These are phyloP conservation scores for Lepraria neglecta DNA, from an alignment of 495 filamentous ascomycete genomes.

Conservation along the genomic window DNA sequence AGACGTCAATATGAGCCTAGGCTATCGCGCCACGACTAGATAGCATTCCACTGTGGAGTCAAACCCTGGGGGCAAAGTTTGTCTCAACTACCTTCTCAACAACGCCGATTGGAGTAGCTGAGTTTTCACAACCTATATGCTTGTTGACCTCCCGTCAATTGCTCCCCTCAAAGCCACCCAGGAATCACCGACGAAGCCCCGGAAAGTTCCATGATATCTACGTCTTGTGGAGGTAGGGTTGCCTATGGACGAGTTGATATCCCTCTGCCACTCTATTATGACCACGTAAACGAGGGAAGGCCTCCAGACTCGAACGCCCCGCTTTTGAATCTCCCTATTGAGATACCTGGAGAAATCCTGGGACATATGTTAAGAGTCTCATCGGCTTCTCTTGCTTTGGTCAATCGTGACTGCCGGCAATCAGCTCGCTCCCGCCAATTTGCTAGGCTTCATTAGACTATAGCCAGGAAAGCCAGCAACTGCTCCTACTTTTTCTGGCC, in stretches of 20 bases:
- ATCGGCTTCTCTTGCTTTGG: constrained; percentile 16
- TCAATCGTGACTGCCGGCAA: constrained; percentile 17
- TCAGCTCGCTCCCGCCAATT: constrained; percentile 17
- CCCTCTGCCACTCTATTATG: neutral
- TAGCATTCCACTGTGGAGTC: too few relatives aligned
- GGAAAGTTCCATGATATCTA: neutral
- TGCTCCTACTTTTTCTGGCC: neutral
- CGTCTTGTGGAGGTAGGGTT: neutral
- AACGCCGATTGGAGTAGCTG: too few relatives aligned
- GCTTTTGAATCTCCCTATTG: neutral
- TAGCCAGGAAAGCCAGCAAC: neutral
- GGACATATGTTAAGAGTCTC: neutral
- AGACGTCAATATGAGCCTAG: too few relatives aligned
- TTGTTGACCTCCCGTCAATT: too few relatives aligned
- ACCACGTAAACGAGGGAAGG: neutral
- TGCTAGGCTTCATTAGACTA: constrained; percentile 15
- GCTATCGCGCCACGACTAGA: too few relatives aligned
- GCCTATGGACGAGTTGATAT: neutral
- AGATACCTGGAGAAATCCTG: neutral
- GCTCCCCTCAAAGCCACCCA: too few relatives aligned
- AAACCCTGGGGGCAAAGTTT: too few relatives aligned
- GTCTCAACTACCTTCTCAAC: too few relatives aligned
- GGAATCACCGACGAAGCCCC: too few relatives aligned
- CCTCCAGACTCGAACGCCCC: neutral
- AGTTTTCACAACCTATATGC: too few relatives aligned